These are phyloP conservation scores for Neurospora hispaniola DNA, from an alignment of 495 filamentous ascomycete species.

Conservation along the genomic window DNA sequence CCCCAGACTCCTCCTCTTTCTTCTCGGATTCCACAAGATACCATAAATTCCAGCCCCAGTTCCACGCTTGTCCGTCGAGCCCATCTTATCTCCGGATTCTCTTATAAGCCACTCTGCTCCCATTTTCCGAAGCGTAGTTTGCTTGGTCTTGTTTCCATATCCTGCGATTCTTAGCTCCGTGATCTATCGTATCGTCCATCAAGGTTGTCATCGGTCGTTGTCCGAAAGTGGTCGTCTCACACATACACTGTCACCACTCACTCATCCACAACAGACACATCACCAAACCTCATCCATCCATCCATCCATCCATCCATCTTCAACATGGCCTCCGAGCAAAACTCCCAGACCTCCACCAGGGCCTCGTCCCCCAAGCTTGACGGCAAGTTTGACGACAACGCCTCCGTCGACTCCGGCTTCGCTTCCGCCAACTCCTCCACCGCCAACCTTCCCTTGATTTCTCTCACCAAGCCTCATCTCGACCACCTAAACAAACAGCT, in stretches of 20 bases:
- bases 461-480: conserved; percentile 82
- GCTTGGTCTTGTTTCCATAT: not conserved
- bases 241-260: not conserved
- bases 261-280: not conserved
- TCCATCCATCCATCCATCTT: not conserved
- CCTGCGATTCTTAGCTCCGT: not conserved
- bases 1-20: not conserved
- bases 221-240: not conserved
- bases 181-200: not conserved
- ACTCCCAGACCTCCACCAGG: conserved; percentile 18
- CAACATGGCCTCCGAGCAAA: conserved; percentile 22
- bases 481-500: conserved; percentile 83
- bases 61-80: not conserved
- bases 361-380: conserved; percentile 25
- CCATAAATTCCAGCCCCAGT: not conserved
- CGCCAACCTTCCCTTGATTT: conserved; percentile 38
- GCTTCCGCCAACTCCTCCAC: conserved; percentile 57
- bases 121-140: not conserved
- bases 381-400: conserved; percentile 22
- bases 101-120: not conserved
- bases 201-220: not conserved
- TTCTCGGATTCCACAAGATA: not conserved
- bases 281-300: not conserved
- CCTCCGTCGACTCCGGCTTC: conserved; percentile 76
- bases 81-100: not conserved